phyloP scores from a whole-genome alignment of 176 grass and related monocot species.

The Carex scoparia region DNA sequence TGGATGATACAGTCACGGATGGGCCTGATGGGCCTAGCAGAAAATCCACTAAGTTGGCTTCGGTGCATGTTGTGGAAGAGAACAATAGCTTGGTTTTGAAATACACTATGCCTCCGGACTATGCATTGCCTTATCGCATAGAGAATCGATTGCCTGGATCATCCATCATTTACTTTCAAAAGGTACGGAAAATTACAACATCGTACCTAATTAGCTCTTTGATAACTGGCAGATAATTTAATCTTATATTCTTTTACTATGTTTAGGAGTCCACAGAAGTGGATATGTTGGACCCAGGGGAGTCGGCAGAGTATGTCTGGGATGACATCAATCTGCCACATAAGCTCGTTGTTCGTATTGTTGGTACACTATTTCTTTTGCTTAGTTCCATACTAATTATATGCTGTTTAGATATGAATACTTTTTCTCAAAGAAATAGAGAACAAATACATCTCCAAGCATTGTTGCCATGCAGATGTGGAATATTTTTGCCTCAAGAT shows the following conservation, averaged over 20 bases:
- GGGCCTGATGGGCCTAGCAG: slow-evolving; percentile 25
- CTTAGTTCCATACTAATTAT: background rate
- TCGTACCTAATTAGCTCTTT: background rate
- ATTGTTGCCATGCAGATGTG: too few species aligned
- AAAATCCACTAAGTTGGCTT: slow-evolving; percentile 47
- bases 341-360: slow-evolving; percentile 64
- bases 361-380: slow-evolving; percentile 45
- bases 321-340: slow-evolving; percentile 75
- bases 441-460: background rate
- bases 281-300: slow-evolving; percentile 50
- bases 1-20: slow-evolving; percentile 15
- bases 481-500: too few species aligned
- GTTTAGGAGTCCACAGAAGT: slow-evolving; percentile 64
- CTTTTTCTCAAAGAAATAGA: background rate
- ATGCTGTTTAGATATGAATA: background rate
- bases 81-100: slow-evolving; percentile 56
- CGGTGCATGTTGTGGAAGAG: slow-evolving; percentile 64
- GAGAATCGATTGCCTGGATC: slow-evolving; percentile 64
- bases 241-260: slow-evolving; percentile 26
- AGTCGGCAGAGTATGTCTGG: slow-evolving; percentile 63
- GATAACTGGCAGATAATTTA: background rate
- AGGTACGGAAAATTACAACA: slow-evolving; percentile 42
- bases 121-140: slow-evolving; percentile 66
- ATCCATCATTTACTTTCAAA: slow-evolving; percentile 77
- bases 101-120: slow-evolving; percentile 48